Evolutionary conservation across 345 rosid genomes (phyloP), one percentile per base, ranked within the genome.

Genomic region (Camelina sativa): DNA sequence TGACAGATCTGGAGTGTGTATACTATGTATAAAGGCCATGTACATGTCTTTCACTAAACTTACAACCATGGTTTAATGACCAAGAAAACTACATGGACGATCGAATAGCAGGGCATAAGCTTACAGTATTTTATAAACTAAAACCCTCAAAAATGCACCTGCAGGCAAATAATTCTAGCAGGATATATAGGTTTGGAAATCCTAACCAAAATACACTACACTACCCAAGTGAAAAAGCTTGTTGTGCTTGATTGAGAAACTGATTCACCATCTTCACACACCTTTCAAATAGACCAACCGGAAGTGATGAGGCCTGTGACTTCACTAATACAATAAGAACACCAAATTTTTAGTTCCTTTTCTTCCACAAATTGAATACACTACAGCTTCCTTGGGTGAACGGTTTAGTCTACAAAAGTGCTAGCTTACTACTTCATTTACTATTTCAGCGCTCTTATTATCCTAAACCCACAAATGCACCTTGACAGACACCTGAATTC

Each of bases 31-130:
- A 32, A 52, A 10, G 52, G 28, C 67, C 51, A 48, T 57, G 64
- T 11, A 44, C 44, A 37, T 66, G n/a, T 46, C 25, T 67, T 59
- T 75, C 62, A 40, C 54, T 51, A 48, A 58, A 59, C 43, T 59
- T 67, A 67, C 62, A 65, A 56, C 40, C 19, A 59, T 70, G 17
- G 11, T 11, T 32, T 58, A 20, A 47, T 52, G 11, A 53, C 41
- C 54, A 60, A 69, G 58, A 69, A 15, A 22, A n/a, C 9, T 67
- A 68, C 64, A 68, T 19, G 25, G 72, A 48, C n/a, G 8, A 51
- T 76, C 47, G 55, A 62, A 54, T 54, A 68, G 65, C 63, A 22
- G 41, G 69, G 44, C 57, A 68, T 60, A 37, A 69, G 41, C 66
- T 60, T 68, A 19, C 5, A 11, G 17, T 16, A 35, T 59, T 35